Percentiles rank a stretch among this genome's conserved stretches.
These are phyloP conservation scores for Dicorynia guianensis DNA, from an alignment of 306 rosid species.

Conservation along the genomic window DNA sequence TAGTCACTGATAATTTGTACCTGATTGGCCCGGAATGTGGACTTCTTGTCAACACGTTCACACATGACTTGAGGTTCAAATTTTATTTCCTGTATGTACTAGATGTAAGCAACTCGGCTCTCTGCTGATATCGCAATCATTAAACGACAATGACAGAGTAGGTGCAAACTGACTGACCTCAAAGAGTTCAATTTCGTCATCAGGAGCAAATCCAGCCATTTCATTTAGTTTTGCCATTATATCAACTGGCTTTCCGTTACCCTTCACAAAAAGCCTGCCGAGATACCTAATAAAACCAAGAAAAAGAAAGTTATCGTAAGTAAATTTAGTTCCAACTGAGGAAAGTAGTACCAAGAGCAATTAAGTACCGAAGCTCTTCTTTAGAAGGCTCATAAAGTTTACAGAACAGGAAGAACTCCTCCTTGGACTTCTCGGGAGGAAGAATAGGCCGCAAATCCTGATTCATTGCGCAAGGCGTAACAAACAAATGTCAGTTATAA, in stretches of 20 bases:
- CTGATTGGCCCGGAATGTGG: slow-evolving; percentile 75
- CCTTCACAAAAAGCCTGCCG: slow-evolving; percentile 78
- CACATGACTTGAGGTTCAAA: slow-evolving; percentile 89
- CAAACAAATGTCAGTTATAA: slow-evolving; percentile 32
- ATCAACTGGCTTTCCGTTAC: slow-evolving; percentile 71
- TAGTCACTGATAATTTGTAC: slow-evolving; percentile 44
- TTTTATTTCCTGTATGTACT: slow-evolving; percentile 75
- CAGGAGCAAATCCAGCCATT: slow-evolving; percentile 84
- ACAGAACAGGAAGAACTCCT: slow-evolving; percentile 78
- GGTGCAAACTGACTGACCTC: slow-evolving; percentile 65
- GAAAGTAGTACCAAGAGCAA: slow-evolving; percentile 24
- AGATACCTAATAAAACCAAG: slow-evolving; percentile 62
- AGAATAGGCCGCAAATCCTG: slow-evolving; percentile 77
- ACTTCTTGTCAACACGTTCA: slow-evolving; percentile 68
- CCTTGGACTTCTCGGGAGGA: slow-evolving; percentile 78
- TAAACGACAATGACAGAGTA: neutral
- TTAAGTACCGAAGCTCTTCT: slow-evolving; percentile 72
- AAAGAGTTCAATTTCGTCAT: slow-evolving; percentile 77
- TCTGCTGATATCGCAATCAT: neutral
- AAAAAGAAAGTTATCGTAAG: neutral
- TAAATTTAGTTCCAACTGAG: neutral
- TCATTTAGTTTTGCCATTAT: slow-evolving; percentile 71
- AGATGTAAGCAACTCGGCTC: slow-evolving; percentile 12
- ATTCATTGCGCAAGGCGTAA: slow-evolving; percentile 31
- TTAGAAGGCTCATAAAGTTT: slow-evolving; percentile 82